Conservation (phyloP, 495 filamentous ascomycete genomes). For the Aspergillus heteromorphus region DNA sequence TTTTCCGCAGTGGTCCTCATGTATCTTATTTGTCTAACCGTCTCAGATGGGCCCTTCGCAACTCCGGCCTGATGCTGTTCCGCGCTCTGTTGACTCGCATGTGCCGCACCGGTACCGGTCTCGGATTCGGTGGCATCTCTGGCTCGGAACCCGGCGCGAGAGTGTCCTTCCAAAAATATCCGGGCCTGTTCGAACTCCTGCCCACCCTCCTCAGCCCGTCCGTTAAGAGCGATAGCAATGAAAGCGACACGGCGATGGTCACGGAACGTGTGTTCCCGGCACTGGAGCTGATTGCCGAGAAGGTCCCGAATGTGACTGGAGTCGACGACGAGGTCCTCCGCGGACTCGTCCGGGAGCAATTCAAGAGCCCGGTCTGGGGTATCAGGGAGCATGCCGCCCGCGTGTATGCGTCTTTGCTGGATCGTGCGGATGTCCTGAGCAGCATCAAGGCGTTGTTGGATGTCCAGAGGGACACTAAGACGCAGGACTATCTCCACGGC, state of each 20-base stretch:
- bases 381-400: slow-evolving; percentile 86
- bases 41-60: slow-evolving; percentile 81
- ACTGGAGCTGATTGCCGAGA: slow-evolving; percentile 68
- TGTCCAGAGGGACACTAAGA: slow-evolving; percentile 21
- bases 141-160: slow-evolving; percentile 38
- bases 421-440: slow-evolving; percentile 44
- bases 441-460: slow-evolving; percentile 46
- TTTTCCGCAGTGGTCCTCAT: too few species aligned
- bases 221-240: slow-evolving; percentile 26
- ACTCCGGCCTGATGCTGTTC: slow-evolving; percentile 86
- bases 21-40: too few species aligned
- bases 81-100: slow-evolving; percentile 74
- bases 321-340: slow-evolving; percentile 30
- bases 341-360: slow-evolving; percentile 32
- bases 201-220: slow-evolving; percentile 55
- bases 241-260: slow-evolving; percentile 40
- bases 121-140: slow-evolving; percentile 38
- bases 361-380: slow-evolving; percentile 77
- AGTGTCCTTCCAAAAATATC: slow-evolving; percentile 58
- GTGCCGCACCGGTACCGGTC: slow-evolving; percentile 29
- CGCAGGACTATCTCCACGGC: slow-evolving; percentile 65
- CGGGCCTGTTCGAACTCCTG: slow-evolving; percentile 62
- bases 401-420: slow-evolving; percentile 63
- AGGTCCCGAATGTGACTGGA: slow-evolving; percentile 32
- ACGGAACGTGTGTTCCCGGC: slow-evolving; percentile 81